Conservation (phyloP, 805 yeast species). For the Ogataea minuta region DNA sequence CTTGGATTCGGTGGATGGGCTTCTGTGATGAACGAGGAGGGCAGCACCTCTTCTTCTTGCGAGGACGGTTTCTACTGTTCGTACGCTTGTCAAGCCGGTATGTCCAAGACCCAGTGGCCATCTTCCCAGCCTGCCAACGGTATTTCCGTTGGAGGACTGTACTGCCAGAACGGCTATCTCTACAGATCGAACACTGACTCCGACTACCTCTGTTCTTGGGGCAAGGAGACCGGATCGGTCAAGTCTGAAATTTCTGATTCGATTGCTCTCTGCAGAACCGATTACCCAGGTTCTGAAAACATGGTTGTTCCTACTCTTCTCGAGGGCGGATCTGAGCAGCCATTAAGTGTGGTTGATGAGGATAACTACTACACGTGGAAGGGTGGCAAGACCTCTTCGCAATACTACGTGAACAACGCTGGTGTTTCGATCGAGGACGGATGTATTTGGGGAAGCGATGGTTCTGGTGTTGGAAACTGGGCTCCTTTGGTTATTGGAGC, state of each 20-base stretch:
- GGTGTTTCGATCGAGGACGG: slow-evolving; percentile 90
- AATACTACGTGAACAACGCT: slow-evolving; percentile 95
- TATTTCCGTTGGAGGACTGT: slow-evolving; percentile 90
- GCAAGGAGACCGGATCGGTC: slow-evolving; percentile 65
- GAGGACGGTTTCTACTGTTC: slow-evolving; percentile 92
- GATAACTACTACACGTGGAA: slow-evolving; percentile 77
- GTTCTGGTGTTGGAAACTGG: slow-evolving; percentile 93
- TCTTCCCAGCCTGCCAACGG: slow-evolving; percentile 81
- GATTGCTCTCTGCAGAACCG: slow-evolving; percentile 95
- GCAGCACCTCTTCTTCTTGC: slow-evolving; percentile 68
- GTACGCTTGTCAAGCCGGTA: slow-evolving; percentile 97
- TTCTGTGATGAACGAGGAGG: slow-evolving; percentile 43
- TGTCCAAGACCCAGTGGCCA: slow-evolving; percentile 99
- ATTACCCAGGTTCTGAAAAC: slow-evolving; percentile 98
- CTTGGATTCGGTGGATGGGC: slow-evolving; percentile 51
- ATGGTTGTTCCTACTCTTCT: slow-evolving; percentile 94
- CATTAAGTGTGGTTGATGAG: slow-evolving; percentile 78
- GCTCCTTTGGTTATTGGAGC: slow-evolving; percentile 96
- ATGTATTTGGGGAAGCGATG: slow-evolving; percentile 86
- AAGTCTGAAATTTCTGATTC: slow-evolving; percentile 58
- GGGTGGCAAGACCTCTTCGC: slow-evolving; percentile 84
- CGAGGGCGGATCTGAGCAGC: slow-evolving; percentile 59
- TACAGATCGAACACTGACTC: slow-evolving; percentile 72
- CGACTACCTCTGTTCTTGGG: slow-evolving; percentile 85
- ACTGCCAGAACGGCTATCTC: slow-evolving; percentile 79